A percentile compares a stretch with the other conserved stretches of the same genome.
phyloP scores from a whole-genome alignment of 75 land plant species.

The Azolla pinnata region DNA sequence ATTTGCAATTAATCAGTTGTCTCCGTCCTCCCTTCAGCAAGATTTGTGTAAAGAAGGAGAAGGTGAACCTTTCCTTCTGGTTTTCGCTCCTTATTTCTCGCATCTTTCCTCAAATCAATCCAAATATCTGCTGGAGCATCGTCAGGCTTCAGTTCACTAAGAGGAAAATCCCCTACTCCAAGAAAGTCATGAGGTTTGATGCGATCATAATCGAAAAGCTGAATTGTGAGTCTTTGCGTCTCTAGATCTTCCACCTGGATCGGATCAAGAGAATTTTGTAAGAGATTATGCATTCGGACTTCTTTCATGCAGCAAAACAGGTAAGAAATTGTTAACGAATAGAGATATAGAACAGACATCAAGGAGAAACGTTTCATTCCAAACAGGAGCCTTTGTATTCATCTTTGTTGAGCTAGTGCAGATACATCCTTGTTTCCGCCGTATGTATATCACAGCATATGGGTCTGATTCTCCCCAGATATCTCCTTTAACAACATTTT shows the following conservation, averaged over 20 bases:
- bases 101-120: not conserved
- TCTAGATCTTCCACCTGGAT: slow-evolving; percentile 5
- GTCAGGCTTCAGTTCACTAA: not conserved
- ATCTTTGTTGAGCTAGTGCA: not conserved
- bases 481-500: slow-evolving; percentile 1
- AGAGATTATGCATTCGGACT: no score
- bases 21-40: not conserved
- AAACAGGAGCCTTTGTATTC: slow-evolving; percentile 1
- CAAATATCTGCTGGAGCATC: not conserved
- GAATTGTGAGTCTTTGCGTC: not conserved
- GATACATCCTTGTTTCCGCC: slow-evolving; percentile 2
- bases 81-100: not conserved
- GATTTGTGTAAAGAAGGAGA: not conserved
- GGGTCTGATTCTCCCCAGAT: slow-evolving; percentile 5
- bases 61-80: slow-evolving; percentile 2
- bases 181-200: not conserved
- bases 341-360: slow-evolving; percentile 5
- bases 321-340: no score
- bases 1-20: no score
- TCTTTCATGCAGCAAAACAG: no score
- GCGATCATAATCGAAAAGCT: slow-evolving; percentile 4
- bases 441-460: not conserved
- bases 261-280: no score
- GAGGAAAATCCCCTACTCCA: not conserved
- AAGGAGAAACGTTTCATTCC: not conserved